These are phyloP conservation scores for Salvia sclarea DNA, from an alignment of 305 asterid species.

Conservation along the genomic window DNA sequence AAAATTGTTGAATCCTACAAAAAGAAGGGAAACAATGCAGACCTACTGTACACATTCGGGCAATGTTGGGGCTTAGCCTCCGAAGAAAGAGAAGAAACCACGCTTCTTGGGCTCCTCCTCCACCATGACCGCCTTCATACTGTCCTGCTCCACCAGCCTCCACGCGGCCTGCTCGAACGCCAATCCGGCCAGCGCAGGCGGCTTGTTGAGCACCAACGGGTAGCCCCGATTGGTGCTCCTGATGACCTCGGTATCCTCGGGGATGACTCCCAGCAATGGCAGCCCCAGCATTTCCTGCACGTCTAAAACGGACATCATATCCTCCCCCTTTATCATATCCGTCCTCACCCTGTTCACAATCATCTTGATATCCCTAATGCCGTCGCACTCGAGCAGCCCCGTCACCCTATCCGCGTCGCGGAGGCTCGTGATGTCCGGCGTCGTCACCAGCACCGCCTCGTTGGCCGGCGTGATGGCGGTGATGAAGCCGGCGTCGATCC, in stretches of 20 bases:
- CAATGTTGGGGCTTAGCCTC: conserved; percentile 45
- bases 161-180: conserved; percentile 98
- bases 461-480: conserved; percentile 98
- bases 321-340: conserved; percentile 94
- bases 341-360: conserved; percentile 92
- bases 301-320: conserved; percentile 96
- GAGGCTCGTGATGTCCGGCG: conserved; percentile 87
- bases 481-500: conserved; percentile 92
- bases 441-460: conserved; percentile 92
- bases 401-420: conserved; percentile 93
- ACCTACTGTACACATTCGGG: conserved; percentile 47
- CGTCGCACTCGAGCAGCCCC: conserved; percentile 89
- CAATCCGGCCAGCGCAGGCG: conserved; percentile 89
- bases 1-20: conserved; percentile 8
- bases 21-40: conserved; percentile 35
- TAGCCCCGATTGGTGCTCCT: conserved; percentile 87
- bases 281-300: conserved; percentile 94
- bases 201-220: conserved; percentile 89
- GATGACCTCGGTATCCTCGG: conserved; percentile 90
- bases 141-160: conserved; percentile 98
- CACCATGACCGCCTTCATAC: conserved; percentile 91
- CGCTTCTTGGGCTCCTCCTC: conserved; percentile 96
- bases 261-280: conserved; percentile 88
- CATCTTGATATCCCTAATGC: conserved; percentile 94
- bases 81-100: conserved; percentile 86